Base-by-base conservation (phyloP, 2,329 filamentous ascomycete species). In the Monosporascus sp. region DNA sequence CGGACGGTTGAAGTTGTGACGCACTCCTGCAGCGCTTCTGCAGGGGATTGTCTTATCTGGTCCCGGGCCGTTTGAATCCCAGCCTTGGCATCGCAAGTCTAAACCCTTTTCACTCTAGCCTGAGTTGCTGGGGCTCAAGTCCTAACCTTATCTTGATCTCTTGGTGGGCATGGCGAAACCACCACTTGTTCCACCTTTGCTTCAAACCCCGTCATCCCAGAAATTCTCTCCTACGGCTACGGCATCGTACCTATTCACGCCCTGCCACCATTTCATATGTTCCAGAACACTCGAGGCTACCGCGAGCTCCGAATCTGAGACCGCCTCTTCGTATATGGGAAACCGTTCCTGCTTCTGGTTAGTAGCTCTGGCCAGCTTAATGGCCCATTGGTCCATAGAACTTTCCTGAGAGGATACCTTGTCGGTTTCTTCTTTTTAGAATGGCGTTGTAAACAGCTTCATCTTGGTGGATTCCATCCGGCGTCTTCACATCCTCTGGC, bases 161-260 rank as follows among this genome's bases (percentile, higher is more conserved):
- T 59, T 60, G 57, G 59, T 56, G 58, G 58, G 58, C 44, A 50
- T 72, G 69, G 66, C 73, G 75, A 78, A 78, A 78, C 75, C 65
- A 59, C 59, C 64, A 66, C 65, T 52, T 73, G 75, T 78, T 73
- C 69, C 75, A 78, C 69, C 62, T 70, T 61, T 77, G 75, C 75
- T 69, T 77, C 75, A 77, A 51, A 68, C 63, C 58, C 58, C 67
- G 55, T 64, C 57, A 56, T 60, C 59, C 43, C 24, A 17, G 20
- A 16, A 24, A 48, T 34, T 26, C 37, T 14, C 22, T 37, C 27
- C 17, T 43, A 31, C 34, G 14, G 19, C 19, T 17, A 34, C 7
- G 38, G 46, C 51, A 43, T 47, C 44, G 19, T 51, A 50, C 17
- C 51, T 24, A 46, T 45, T 43, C 50, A 37, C 8, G 27, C 49